Percentiles rank a stretch among this genome's conserved stretches.
phyloP scores from a whole-genome alignment of 2,329 filamentous ascomycete species.

The Ophiocordyceps australis region DNA sequence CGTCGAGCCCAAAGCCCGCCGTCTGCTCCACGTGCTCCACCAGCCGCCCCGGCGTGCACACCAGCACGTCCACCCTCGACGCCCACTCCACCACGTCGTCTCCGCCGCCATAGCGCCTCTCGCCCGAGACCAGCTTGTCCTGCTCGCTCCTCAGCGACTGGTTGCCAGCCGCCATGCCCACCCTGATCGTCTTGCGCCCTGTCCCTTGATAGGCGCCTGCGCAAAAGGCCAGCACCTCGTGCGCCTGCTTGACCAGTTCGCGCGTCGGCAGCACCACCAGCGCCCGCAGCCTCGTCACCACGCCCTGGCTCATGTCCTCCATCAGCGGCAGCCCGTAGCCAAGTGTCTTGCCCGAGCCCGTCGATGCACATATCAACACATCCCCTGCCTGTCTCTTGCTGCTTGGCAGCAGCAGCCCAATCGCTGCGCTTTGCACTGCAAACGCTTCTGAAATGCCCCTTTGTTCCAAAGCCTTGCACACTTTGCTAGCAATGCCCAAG shows the following conservation, averaged over 20 bases:
- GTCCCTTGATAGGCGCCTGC: slow-evolving; percentile 38
- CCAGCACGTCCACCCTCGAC: slow-evolving; percentile 70
- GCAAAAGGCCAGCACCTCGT: slow-evolving; percentile 60
- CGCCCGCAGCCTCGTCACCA: slow-evolving; percentile 51
- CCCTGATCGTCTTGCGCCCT: slow-evolving; percentile 47
- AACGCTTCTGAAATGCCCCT: slow-evolving; percentile 29
- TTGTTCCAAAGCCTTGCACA: slow-evolving; percentile 45
- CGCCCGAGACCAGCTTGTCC: slow-evolving; percentile 22
- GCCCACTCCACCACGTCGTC: slow-evolving; percentile 34
- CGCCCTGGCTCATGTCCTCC: slow-evolving; percentile 48
- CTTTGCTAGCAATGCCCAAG: slow-evolving; percentile 42
- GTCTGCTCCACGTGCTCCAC: slow-evolving; percentile 83
- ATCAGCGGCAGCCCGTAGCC: slow-evolving; percentile 81
- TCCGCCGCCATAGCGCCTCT: slow-evolving; percentile 36
- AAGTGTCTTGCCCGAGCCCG: slow-evolving; percentile 88
- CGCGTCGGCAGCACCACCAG: slow-evolving; percentile 81
- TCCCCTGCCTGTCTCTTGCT: slow-evolving; percentile 49
- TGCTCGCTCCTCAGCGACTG: slow-evolving; percentile 54
- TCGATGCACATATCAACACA: slow-evolving; percentile 78
- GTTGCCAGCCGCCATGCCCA: slow-evolving; percentile 71
- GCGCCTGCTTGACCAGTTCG: slow-evolving; percentile 75
- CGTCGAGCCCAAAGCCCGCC: slow-evolving; percentile 58
- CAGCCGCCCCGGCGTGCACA: slow-evolving; percentile 80
- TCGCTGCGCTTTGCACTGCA: slow-evolving; percentile 28
- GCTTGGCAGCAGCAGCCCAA: slow-evolving; percentile 61